Evolutionary conservation across 1,139 yeast genomes (phyloP), one percentile per base, ranked within the genome.

Genomic region (Trichomonascaceae sp.): DNA sequence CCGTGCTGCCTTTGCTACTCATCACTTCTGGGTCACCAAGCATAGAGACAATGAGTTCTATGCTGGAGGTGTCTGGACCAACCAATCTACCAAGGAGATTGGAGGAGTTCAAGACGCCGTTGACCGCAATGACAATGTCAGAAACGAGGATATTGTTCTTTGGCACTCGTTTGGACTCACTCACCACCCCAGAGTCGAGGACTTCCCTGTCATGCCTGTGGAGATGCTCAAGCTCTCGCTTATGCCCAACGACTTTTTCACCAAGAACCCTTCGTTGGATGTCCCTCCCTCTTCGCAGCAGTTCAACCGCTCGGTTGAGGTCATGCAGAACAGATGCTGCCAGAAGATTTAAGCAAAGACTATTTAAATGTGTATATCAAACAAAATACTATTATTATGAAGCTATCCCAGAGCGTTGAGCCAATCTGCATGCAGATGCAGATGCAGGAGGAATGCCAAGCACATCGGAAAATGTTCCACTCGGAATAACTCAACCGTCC

Each of bases 171-270:
- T 82, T 55, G 92, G 87, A 25, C 71, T 82, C 62, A 82, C 93
- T 16, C 94, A 82, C 56, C 73, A 81, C 51, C 93, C 93, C 46
- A 71, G 87, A 52, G 77, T 78, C 25, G 94, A 82, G 62, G 93
- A 82, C 59, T 82, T 79, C 79, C 93, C 93, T 35, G 92, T 82
- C 41, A 82, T 82, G 94, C 92, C 93, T 29, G 79, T 76, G 38
- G 93, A 82, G 62, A 36, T 41, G 45, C 62, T 71, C 57, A 76
- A 69, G 54, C 74, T 81, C 47, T 69, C 73, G 42, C 66, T 82
- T 42, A 67, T 69, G 34, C 94, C 94, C 35, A 62, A 69, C 50
- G 82, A 82, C 42, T 82, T 82, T 72, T 82, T 80, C 57, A 75
- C 75, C 47, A 73, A 63, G 55, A 81, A 81, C 58, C 94, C 94